phyloP scores from a whole-genome alignment of 306 rosid species.

The Dryas octopetala region DNA sequence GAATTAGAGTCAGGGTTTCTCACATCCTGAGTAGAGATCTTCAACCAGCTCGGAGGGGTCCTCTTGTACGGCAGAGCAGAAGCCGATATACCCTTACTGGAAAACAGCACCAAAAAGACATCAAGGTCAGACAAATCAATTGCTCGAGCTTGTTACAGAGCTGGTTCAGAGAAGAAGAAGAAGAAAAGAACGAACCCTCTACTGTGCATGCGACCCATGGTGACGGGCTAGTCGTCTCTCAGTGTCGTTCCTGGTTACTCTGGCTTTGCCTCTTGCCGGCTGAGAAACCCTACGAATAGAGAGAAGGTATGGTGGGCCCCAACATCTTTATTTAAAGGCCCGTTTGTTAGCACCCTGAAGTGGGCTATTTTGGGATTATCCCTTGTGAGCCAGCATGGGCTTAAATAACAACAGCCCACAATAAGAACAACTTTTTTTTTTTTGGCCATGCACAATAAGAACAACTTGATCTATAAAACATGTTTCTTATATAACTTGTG shows the following conservation, averaged over 20 bases:
- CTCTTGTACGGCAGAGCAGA: slow-evolving; percentile 87
- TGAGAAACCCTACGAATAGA: slow-evolving; percentile 8
- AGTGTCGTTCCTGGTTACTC: background rate
- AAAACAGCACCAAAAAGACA: background rate
- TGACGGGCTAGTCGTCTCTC: slow-evolving; percentile 13
- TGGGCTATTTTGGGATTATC: no score
- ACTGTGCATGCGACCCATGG: slow-evolving; percentile 87
- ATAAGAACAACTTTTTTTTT: no score
- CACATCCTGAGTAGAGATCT: slow-evolving; percentile 73
- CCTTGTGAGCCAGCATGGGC: no score
- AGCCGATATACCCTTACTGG: slow-evolving; percentile 83
- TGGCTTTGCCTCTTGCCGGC: background rate
- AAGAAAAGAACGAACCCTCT: slow-evolving; percentile 48
- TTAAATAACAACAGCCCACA: no score
- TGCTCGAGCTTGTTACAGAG: background rate
- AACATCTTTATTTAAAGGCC: no score
- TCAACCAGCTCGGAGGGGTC: slow-evolving; percentile 70
- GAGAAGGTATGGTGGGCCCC: background rate
- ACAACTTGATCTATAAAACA: no score
- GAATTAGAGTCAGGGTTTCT: slow-evolving; percentile 17
- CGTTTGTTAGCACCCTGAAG: no score
- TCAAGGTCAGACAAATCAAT: background rate
- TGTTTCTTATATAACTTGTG: no score
- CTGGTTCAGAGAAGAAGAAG: background rate
- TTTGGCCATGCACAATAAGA: no score